A percentile compares a stretch with the other conserved stretches of the same genome.
These are phyloP conservation scores for Polyrhizophydium stewartii DNA, from an alignment of 371 early-diverging fungal species.

Conservation along the genomic window DNA sequence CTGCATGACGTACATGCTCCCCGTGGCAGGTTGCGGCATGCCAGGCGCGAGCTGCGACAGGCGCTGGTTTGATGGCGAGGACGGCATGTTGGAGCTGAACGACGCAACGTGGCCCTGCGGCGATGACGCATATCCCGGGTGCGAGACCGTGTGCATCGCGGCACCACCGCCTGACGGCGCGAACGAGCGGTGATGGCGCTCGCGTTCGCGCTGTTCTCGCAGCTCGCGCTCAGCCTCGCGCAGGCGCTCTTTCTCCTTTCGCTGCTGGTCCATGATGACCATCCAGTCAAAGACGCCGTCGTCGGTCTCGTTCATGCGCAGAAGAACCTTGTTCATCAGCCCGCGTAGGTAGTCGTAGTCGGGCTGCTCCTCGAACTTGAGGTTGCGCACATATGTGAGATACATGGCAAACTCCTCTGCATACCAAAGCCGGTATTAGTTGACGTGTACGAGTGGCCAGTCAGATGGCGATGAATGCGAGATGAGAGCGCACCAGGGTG, in stretches of 20 bases:
- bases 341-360: constrained; percentile 90
- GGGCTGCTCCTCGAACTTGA: constrained; percentile 96
- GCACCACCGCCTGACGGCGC: constrained; percentile 4
- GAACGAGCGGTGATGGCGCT: constrained; percentile 5
- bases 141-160: too few relatives aligned
- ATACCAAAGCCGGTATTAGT: neutral
- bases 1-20: neutral
- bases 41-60: constrained; percentile 1
- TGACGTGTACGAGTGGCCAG: neutral
- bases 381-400: constrained; percentile 86
- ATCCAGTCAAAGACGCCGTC: constrained; percentile 98
- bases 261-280: constrained; percentile 47
- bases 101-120: neutral
- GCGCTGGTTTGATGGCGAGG: neutral
- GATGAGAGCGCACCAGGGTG: constrained; percentile 61
- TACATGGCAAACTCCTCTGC: constrained; percentile 87
- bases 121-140: too few relatives aligned
- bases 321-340: constrained; percentile 71
- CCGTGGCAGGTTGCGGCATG: neutral
- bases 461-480: neutral
- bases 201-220: constrained; percentile 17
- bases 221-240: constrained; percentile 30
- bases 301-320: constrained; percentile 59
- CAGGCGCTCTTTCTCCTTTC: constrained; percentile 36
- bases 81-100: neutral